phyloP scores from a whole-genome alignment of 441 rosid genomes.

The Pelargonium australe region DNA sequence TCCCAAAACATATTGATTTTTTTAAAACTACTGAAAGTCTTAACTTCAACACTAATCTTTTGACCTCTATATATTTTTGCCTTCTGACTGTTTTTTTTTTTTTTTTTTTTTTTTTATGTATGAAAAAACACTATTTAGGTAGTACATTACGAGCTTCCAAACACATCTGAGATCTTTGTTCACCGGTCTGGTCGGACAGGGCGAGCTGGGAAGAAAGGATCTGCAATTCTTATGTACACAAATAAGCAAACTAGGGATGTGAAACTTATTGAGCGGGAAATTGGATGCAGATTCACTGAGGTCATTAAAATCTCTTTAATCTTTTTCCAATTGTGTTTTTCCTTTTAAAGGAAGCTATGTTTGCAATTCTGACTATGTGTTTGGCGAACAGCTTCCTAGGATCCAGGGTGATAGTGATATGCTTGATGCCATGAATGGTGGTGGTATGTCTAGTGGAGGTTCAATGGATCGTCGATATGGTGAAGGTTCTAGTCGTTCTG shows the following conservation, averaged over 20 bases:
- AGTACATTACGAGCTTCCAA: constrained; percentile 91
- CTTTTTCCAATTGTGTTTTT: neutral
- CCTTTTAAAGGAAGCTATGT: neutral
- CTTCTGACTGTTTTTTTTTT: neutral
- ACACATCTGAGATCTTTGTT: constrained; percentile 82
- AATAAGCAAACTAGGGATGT: constrained; percentile 61
- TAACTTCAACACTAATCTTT: neutral
- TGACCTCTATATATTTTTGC: neutral
- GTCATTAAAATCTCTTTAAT: constrained; percentile 24
- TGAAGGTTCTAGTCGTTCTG: neutral
- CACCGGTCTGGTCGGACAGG: constrained; percentile 99
- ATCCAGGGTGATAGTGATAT: constrained; percentile 44
- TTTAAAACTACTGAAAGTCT: neutral
- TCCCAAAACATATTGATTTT: neutral
- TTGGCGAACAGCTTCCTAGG: constrained; percentile 55
- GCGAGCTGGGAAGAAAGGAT: constrained; percentile 98
- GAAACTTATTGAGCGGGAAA: constrained; percentile 66
- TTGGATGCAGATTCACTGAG: constrained; percentile 79
- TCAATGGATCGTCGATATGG: neutral
- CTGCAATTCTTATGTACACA: constrained; percentile 68
- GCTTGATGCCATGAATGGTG: constrained; percentile 36
- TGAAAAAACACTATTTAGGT: constrained; percentile 30
- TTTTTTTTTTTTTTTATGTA: neutral
- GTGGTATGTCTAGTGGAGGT: constrained; percentile 15
- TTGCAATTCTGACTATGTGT: neutral